phyloP scores from a whole-genome alignment of 1,139 yeast species.

The Yarrowia galli region DNA sequence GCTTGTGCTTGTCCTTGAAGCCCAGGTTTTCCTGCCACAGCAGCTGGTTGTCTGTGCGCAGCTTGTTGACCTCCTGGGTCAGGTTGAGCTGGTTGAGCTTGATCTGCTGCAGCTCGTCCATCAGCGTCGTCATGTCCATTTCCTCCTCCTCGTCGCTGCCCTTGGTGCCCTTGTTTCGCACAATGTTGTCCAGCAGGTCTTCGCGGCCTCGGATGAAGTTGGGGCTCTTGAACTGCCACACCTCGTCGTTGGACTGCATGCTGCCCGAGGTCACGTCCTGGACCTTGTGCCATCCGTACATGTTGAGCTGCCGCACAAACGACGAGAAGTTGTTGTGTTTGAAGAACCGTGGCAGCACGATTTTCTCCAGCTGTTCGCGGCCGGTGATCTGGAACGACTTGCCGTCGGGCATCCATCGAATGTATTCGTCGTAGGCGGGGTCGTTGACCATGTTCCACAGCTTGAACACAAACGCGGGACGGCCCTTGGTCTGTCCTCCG shows the following conservation, averaged over 20 bases:
- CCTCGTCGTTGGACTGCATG: conserved; percentile 62
- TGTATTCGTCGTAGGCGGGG: conserved; percentile 67
- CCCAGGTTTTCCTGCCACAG: conserved; percentile 88
- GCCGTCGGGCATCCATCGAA: conserved; percentile 88
- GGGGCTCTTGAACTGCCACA: conserved; percentile 82
- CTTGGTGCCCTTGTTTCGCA: conserved; percentile 56
- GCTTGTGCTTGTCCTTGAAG: conserved; percentile 82
- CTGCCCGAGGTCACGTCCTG: conserved; percentile 78
- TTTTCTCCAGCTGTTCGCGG: conserved; percentile 84
- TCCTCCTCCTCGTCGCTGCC: conserved; percentile 59
- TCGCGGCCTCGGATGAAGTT: conserved; percentile 73
- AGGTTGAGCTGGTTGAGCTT: conserved; percentile 81
- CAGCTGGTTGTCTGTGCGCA: conserved; percentile 85
- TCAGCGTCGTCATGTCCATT: conserved; percentile 61
- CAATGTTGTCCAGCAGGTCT: conserved; percentile 75
- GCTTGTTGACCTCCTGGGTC: conserved; percentile 80
- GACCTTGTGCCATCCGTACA: conserved; percentile 97
- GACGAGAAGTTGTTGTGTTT: conserved; percentile 93
- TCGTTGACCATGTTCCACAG: conserved; percentile 97
- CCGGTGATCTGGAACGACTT: conserved; percentile 82
- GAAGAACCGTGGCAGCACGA: conserved; percentile 84
- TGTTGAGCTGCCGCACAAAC: conserved; percentile 90
- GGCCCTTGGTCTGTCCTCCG: conserved; percentile 51
- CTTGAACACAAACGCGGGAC: conserved; percentile 91
- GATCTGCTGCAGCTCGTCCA: conserved; percentile 77